phyloP scores from a whole-genome alignment of 2,329 filamentous ascomycete genomes.

The Colletotrichum tropicicola region DNA sequence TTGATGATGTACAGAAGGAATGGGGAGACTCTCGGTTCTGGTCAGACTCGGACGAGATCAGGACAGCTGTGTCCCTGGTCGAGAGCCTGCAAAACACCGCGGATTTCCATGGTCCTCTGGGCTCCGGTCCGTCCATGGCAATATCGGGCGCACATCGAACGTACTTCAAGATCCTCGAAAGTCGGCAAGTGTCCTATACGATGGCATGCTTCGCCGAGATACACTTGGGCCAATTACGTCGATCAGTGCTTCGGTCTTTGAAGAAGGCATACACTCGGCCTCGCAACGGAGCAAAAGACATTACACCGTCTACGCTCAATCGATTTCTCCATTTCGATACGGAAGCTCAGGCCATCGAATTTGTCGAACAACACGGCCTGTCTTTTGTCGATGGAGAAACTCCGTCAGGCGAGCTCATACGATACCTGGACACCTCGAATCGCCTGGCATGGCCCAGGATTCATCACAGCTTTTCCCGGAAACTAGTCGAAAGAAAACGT shows the following conservation, averaged over 20 bases:
- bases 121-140: constrained; percentile 56
- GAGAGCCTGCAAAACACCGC: constrained; percentile 68
- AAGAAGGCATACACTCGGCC: constrained; percentile 64
- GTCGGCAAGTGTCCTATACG: constrained; percentile 68
- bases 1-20: constrained; percentile 61
- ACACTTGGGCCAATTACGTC: constrained; percentile 70
- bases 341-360: constrained; percentile 70
- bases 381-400: constrained; percentile 53
- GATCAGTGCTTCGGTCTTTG: constrained; percentile 64
- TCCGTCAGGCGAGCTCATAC: constrained; percentile 43
- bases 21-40: constrained; percentile 64
- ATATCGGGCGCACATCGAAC: constrained; percentile 59
- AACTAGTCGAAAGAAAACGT: constrained; percentile 69
- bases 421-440: constrained; percentile 50
- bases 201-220: constrained; percentile 76
- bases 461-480: constrained; percentile 63
- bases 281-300: constrained; percentile 66
- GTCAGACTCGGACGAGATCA: constrained; percentile 64
- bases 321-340: constrained; percentile 72
- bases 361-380: constrained; percentile 68
- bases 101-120: constrained; percentile 65
- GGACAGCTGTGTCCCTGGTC: constrained; percentile 68
- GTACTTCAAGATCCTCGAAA: constrained; percentile 69
- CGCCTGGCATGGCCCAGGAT: constrained; percentile 58
- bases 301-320: constrained; percentile 66